Base-by-base conservation (phyloP, 1,139 yeast genomes). In the Yamadazyma trypodendri region DNA sequence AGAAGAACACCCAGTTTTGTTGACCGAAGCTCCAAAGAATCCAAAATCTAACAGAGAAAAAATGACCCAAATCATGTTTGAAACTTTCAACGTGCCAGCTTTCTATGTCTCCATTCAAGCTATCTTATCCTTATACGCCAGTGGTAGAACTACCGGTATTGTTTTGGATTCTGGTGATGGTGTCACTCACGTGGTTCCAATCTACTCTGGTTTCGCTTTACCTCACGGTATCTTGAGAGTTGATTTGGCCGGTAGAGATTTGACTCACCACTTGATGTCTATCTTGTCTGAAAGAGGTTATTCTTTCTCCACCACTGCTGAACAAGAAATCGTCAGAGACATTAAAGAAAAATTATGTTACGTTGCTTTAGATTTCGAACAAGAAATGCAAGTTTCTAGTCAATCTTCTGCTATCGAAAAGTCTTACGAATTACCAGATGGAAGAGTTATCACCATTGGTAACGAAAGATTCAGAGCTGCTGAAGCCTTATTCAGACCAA, bases 401-500 rank as follows among this genome's bases (percentile, higher is more conserved):
- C 97, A 90, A 81, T 87, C 97, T 43, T 88, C 97, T 51, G 89
- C 96, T 54, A 87, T 92, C 65, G 98, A 92, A 80, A 92, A 92
- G 79, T 87, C 96, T 58, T 92, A 92, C 76, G 98, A 92, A 80
- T 85, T 92, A 68, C 98, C 98, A 63, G 98, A 92, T 75, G 98
- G 98, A 62, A 96, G 90, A 79, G 98, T 92, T 62, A 90, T 92
- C 70, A 92, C 97, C 65, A 90, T 92, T 63, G 98, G 98, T 77
- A 92, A 92, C 77, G 98, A 92, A 81, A 89, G 98, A 81, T 92
- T 92, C 84, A 90, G 97, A 81, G 95, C 97, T 56, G 95, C 98
- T 71, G 98, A 92, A 79, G 97, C 97, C 60, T 80, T 92, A 68
- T 92, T 92, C 96, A 95, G 94, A 76, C 98, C 98, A 66, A 79